Evolutionary conservation across 148 eudicot genomes (phyloP).

Genomic region (Hydrangea macrophylla): DNA sequence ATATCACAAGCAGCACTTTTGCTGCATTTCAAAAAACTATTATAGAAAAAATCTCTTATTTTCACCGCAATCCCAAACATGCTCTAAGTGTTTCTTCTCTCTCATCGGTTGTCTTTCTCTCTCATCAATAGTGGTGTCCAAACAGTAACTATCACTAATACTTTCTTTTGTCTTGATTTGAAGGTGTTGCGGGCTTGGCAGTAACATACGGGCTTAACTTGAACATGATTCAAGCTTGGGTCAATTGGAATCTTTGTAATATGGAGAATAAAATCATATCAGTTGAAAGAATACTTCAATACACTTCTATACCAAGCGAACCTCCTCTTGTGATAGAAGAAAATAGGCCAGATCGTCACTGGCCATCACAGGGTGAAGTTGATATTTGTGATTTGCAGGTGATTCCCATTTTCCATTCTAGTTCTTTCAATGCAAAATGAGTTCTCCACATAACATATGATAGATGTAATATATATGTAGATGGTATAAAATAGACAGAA

Average conservation of each 20-base stretch:
- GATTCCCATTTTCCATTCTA: background rate
- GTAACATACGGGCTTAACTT: constrained; percentile 58
- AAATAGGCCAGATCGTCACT: constrained; percentile 35
- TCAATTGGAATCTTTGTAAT: constrained; percentile 39
- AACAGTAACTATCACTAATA: background rate
- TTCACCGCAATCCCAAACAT: no score
- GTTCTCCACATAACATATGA: background rate
- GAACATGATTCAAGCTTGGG: constrained; percentile 34
- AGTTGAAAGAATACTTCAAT: constrained; percentile 64
- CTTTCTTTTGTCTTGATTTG: background rate
- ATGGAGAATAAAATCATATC: constrained; percentile 63
- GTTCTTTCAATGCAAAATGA: background rate
- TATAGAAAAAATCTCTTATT: no score
- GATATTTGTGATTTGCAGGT: constrained; percentile 46
- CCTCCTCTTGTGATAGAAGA: constrained; percentile 53
- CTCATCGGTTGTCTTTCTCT: background rate
- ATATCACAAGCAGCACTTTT: no score
- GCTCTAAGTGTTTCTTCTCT: no score
- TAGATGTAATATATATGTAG: background rate
- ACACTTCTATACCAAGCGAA: constrained; percentile 43
- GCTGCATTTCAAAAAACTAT: no score
- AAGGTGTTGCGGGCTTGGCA: constrained; percentile 62
- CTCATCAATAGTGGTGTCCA: background rate
- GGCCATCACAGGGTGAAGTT: constrained; percentile 58
- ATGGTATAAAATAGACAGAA: no score